Base-by-base conservation (phyloP, 208 protist species). In the Lotmaria passim region DNA sequence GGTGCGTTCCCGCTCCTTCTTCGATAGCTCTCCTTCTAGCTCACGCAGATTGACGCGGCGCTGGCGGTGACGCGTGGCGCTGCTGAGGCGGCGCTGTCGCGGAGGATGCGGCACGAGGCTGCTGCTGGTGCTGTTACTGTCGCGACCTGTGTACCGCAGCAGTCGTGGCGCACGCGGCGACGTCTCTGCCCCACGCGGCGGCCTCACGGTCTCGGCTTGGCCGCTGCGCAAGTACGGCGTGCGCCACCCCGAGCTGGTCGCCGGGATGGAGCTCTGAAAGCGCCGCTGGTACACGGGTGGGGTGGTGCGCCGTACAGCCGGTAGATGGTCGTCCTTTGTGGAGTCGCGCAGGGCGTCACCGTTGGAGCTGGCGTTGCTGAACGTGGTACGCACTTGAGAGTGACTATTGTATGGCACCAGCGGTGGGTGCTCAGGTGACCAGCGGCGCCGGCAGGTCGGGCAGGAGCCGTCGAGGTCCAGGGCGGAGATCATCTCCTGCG, bases 41-140 rank as follows among this genome's bases (percentile, higher is more conserved):
- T 80, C 80, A 12, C 70, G 69, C 8, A 89, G 67, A 57, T 89
- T 83, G 52, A 86, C 69, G 15, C 75, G 79, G 26, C 79, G 83
- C 41, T 74, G 59, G 15, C 41, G 41, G 46, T 66, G 60, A 31
- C 79, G 69, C 5, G 61, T 70, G 19, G 66, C 58, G 47, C 68
- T 80, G 61, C 72, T 71, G 8, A 52, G 36, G 17, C 60, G 63
- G 23, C 68, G 55, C 46, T 60, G 28, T 36, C 73, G 65, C 26
- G 73, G 73, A 11, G 73, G 59, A 26, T 73, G 66, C 3, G 73
- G 73, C 10, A 69, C 53, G 39, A 61, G 56, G 21, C 48, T 53
- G n/a, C 23, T 66, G 56, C 56, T 66, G 12, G 10, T 44, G 44
- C 26, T n/a, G 59, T 26, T 34, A 2, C 26, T 15, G 28, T 10